Evolutionary conservation across 2,329 filamentous ascomycete species (phyloP).

Genomic region (Leptographium galeiforme): DNA sequence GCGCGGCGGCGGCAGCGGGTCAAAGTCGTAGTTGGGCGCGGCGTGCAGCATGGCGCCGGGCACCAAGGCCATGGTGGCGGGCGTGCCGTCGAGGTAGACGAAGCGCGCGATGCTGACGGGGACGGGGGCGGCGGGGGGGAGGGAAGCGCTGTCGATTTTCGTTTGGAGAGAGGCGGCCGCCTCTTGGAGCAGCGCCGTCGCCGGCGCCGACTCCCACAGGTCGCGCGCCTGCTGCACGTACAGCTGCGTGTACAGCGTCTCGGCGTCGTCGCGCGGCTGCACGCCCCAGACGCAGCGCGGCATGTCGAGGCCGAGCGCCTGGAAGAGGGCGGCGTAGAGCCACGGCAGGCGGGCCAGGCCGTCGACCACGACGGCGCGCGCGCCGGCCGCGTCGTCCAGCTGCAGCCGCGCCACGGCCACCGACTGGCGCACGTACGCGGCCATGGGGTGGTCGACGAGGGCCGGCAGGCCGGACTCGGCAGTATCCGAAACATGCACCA

Average conservation of each 20-base stretch:
- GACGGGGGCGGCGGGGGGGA: constrained; percentile 24
- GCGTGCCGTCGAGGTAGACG: constrained; percentile 64
- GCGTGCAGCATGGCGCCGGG: constrained; percentile 50
- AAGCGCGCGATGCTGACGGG: constrained; percentile 53
- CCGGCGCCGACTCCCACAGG: constrained; percentile 71
- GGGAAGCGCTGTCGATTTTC: constrained; percentile 21
- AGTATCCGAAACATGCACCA: too few species aligned
- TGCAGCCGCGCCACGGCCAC: constrained; percentile 64
- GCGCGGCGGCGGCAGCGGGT: constrained; percentile 62
- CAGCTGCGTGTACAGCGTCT: constrained; percentile 59
- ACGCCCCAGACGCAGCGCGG: constrained; percentile 77
- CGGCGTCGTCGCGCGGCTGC: constrained; percentile 48
- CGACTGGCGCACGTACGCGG: constrained; percentile 60
- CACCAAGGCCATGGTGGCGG: constrained; percentile 54
- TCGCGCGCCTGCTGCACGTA: constrained; percentile 69
- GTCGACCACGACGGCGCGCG: constrained; percentile 47
- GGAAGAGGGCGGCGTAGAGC: constrained; percentile 70
- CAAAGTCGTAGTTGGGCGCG: constrained; percentile 61
- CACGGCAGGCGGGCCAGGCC: constrained; percentile 70
- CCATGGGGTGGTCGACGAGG: constrained; percentile 16
- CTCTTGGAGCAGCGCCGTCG: constrained; percentile 53
- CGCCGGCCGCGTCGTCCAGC: constrained; percentile 50
- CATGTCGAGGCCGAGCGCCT: constrained; percentile 63
- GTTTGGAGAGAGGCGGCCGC: constrained; percentile 26
- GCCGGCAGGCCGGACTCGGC: not conserved